Base-by-base conservation (phyloP, 2,329 filamentous ascomycete genomes). In the Plectosphaerella cucumerina region DNA sequence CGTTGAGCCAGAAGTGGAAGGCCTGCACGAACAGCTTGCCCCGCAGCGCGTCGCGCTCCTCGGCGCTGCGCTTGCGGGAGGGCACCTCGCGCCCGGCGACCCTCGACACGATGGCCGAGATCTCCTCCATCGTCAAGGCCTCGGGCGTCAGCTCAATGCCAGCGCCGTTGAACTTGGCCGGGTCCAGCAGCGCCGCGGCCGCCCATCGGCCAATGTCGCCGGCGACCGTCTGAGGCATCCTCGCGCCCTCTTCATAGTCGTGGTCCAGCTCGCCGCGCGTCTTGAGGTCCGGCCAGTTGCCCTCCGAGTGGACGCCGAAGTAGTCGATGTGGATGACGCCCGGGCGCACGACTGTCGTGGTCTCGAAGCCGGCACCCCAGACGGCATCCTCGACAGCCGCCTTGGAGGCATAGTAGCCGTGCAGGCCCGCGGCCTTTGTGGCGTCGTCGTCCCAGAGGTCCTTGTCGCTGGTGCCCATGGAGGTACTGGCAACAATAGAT, bases 371-470 rank as follows among this genome's bases (percentile, higher is more conserved):
- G n/a, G 56, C 61, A 1, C 10, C 17, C 9, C 62, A 64, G 1
- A 70, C 63, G 2, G 53, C 50, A 1, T 65, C 60, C 42, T 75
- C 72, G 14, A 72, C 62, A 0, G 56, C 52, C 1, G 63, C 57
- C 58, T 75, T 75, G 45, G 67, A 71, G 23, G 54, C 48, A 49
- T 62, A 75, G 53, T 75, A 70, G 0, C 18, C 52, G 31, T 41
- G 49, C n/a, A 70, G 51, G 0, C 44, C 14, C 5, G 41, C 12
- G 12, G 57, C 46, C 15, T 58, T 48, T 0, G 54, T 57, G 1
- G 12, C 21, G 0, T 50, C 44, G 5, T 62, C 53, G 5, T 63
- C 59, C 65, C 65, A 67, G 3, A 62, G 9, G 1, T 44, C 41
- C 43, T 39, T 61, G 14, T 56, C 17, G 2, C 49, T 53, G 0